Conservation (phyloP, 345 rosid species). For the Dimocarpus longan region DNA sequence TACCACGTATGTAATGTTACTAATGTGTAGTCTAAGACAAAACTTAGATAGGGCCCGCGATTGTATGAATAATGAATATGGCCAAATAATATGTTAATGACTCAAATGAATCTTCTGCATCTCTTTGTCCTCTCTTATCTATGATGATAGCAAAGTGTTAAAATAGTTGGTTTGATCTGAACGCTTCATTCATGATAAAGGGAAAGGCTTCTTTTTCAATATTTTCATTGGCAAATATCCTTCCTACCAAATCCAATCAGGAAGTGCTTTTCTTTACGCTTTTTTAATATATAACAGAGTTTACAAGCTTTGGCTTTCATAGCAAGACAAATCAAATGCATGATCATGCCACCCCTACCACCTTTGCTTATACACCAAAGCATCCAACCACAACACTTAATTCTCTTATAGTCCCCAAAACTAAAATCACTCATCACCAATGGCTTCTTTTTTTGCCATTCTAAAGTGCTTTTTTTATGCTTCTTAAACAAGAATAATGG, state of each 20-base stretch:
- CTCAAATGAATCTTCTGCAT: slow-evolving; percentile 20
- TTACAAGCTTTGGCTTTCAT: slow-evolving; percentile 48
- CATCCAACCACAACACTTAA: slow-evolving; percentile 59
- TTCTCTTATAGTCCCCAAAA: slow-evolving; percentile 20
- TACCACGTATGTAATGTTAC: background rate
- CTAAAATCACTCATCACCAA: slow-evolving; percentile 16
- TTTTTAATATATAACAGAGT: slow-evolving; percentile 3
- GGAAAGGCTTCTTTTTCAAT: slow-evolving; percentile 19
- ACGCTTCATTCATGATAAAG: slow-evolving; percentile 50
- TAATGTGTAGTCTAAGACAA: slow-evolving; percentile 42
- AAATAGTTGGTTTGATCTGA: slow-evolving; percentile 41
- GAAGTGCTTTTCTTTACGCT: background rate
- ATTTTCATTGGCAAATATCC: slow-evolving; percentile 30
- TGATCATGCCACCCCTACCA: slow-evolving; percentile 22
- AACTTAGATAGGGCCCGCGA: slow-evolving; percentile 26
- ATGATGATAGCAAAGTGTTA: slow-evolving; percentile 20
- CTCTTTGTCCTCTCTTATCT: background rate
- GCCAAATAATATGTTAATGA: slow-evolving; percentile 36
- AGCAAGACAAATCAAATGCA: slow-evolving; percentile 60
- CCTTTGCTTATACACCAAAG: slow-evolving; percentile 93
- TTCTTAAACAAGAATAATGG: slow-evolving; percentile 59
- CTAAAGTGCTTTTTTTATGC: slow-evolving; percentile 39
- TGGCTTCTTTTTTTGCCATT: slow-evolving; percentile 21
- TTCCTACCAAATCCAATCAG: slow-evolving; percentile 56
- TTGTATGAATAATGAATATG: slow-evolving; percentile 34